These are phyloP conservation scores for Elasticomyces elasticus DNA, from an alignment of 495 filamentous ascomycete genomes.

Conservation along the genomic window DNA sequence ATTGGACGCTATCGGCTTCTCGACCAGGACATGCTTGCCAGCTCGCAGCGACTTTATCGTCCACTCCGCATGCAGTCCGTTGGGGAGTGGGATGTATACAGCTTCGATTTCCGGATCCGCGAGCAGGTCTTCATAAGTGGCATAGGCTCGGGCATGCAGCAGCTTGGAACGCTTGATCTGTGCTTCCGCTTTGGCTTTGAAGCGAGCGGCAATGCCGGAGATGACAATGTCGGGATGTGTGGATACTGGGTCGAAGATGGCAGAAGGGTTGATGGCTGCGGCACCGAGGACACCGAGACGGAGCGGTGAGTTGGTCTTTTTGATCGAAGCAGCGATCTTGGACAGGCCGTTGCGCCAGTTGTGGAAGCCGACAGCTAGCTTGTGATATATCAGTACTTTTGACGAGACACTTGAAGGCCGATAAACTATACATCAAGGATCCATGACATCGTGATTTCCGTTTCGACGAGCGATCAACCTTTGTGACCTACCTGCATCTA, in stretches of 20 bases:
- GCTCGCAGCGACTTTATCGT: conserved; percentile 39
- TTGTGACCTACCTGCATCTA: too few relatives aligned
- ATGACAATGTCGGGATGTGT: conserved; percentile 52
- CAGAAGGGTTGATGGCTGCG: conserved; percentile 36
- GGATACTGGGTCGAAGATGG: conserved; percentile 48
- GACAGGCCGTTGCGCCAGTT: conserved; percentile 9
- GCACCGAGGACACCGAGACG: conserved; percentile 9
- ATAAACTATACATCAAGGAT: neutral
- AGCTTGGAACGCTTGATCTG: conserved; percentile 52
- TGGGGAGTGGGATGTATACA: conserved; percentile 45
- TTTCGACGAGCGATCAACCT: too few relatives aligned
- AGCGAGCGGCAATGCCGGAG: conserved; percentile 49
- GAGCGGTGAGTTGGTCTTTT: neutral
- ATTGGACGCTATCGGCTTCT: conserved; percentile 48
- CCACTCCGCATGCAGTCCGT: conserved; percentile 48
- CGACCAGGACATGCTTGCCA: conserved; percentile 51
- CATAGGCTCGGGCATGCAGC: conserved; percentile 36
- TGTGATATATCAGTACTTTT: neutral
- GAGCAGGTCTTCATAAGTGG: conserved; percentile 40
- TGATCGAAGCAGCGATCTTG: neutral
- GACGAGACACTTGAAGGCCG: neutral
- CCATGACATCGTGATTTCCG: neutral
- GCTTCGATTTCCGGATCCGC: conserved; percentile 42
- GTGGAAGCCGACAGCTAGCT: conserved; percentile 1
- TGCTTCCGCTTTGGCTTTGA: conserved; percentile 39